phyloP scores from a whole-genome alignment of 2,329 filamentous ascomycete genomes.

The Pseudogymnoascus sp. region DNA sequence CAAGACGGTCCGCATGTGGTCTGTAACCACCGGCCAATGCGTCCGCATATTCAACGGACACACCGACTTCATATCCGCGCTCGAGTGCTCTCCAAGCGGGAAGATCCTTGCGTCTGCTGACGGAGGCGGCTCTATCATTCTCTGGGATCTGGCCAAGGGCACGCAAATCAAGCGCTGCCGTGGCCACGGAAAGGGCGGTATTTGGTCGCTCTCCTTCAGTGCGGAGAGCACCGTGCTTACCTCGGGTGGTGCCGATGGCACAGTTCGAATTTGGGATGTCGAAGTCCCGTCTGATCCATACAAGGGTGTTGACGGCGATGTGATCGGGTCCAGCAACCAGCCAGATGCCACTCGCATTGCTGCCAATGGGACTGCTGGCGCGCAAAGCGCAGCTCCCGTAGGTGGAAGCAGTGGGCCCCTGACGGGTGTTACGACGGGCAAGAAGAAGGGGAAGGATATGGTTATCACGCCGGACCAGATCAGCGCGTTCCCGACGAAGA shows the following conservation, averaged over 20 bases:
- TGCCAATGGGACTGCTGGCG: constrained; percentile 35
- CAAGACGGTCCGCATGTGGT: constrained; percentile 96
- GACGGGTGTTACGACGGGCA: constrained; percentile 29
- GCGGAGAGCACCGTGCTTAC: constrained; percentile 86
- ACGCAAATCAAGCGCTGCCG: constrained; percentile 84
- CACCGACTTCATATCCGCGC: constrained; percentile 72
- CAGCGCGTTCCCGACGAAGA: constrained; percentile 90
- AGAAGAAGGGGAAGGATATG: constrained; percentile 84
- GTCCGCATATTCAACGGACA: constrained; percentile 91
- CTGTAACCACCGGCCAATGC: constrained; percentile 75
- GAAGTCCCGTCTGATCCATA: constrained; percentile 59
- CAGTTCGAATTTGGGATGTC: constrained; percentile 91
- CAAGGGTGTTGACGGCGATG: constrained; percentile 40
- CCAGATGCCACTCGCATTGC: constrained; percentile 44
- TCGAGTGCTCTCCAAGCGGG: constrained; percentile 81
- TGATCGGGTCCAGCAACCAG: constrained; percentile 34
- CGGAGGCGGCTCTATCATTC: constrained; percentile 76
- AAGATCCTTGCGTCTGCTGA: constrained; percentile 89
- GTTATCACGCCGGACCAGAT: constrained; percentile 90
- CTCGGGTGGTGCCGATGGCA: constrained; percentile 84
- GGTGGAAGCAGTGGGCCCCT: constrained; percentile 24
- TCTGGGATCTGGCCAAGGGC: constrained; percentile 90
- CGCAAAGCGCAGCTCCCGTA: constrained; percentile 20
- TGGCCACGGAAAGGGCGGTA: constrained; percentile 86
- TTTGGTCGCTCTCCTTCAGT: constrained; percentile 89